phyloP scores from a whole-genome alignment of 371 early-diverging fungal species.

The Chytridium lagenaria region DNA sequence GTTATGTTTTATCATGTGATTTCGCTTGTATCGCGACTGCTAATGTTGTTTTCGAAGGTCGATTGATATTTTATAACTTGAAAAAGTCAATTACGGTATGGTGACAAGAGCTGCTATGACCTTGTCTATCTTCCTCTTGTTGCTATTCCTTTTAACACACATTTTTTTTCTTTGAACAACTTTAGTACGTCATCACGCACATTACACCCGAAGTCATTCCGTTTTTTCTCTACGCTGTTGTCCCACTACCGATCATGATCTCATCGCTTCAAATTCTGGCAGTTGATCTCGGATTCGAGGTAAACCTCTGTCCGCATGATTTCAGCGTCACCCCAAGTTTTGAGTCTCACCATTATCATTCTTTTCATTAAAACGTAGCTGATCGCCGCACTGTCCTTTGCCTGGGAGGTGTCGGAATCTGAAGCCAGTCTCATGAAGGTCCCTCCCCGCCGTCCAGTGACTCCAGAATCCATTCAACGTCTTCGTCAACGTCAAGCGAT shows the following conservation, averaged over 20 bases:
- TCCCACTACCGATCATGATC: conserved; percentile 88
- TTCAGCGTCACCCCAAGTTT: too few relatives aligned
- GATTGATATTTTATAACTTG: conserved; percentile 91
- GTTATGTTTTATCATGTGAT: too few relatives aligned
- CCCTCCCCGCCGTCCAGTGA: conserved; percentile 90
- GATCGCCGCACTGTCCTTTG: conserved; percentile 82
- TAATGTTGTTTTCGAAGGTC: too few relatives aligned
- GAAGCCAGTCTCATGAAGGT: conserved; percentile 81
- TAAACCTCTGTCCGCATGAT: too few relatives aligned
- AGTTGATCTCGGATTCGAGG: conserved; percentile 92
- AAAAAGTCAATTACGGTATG: conserved; percentile 80
- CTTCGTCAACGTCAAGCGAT: conserved; percentile 71
- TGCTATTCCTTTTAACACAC: too few relatives aligned
- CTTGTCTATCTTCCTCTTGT: too few relatives aligned
- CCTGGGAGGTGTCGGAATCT: conserved; percentile 92
- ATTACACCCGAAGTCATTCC: conserved; percentile 75
- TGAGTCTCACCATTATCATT: background rate
- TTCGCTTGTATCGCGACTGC: too few relatives aligned
- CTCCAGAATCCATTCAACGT: conserved; percentile 67
- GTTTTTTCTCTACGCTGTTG: conserved; percentile 81
- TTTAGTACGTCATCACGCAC: conserved; percentile 86
- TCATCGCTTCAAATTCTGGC: conserved; percentile 85
- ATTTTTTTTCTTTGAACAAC: background rate
- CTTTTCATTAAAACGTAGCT: background rate
- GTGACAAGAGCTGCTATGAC: too few relatives aligned